Evolutionary conservation across 805 yeast genomes (phyloP).

Genomic region (Zygosaccharomyces kombuchaensis): DNA sequence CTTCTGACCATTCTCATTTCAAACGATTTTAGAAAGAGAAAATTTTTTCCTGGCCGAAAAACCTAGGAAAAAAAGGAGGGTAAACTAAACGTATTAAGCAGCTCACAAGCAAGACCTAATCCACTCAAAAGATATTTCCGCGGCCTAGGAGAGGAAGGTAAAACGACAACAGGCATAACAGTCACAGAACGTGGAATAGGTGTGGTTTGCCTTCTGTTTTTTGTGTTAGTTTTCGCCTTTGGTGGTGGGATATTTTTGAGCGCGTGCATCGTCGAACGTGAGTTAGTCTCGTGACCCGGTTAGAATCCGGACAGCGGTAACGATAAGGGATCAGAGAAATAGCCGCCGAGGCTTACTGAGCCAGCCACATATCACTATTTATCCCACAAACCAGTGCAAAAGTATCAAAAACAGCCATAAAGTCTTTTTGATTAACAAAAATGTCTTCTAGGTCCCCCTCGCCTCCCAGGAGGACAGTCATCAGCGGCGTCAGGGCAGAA

Average conservation of each 20-base stretch:
- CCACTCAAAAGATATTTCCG: not conserved
- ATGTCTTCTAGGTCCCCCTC: constrained; percentile 17
- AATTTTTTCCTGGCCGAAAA: not conserved
- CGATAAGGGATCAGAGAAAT: not conserved
- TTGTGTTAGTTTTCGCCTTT: constrained; percentile 3
- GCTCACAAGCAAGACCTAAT: not conserved
- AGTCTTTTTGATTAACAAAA: not conserved
- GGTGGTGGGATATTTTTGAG: constrained; percentile 5
- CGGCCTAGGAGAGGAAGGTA: not conserved
- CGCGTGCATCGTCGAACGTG: constrained; percentile 2
- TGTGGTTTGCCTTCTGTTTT: not conserved
- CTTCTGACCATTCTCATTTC: not conserved
- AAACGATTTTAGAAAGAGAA: not conserved
- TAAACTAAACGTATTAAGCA: constrained; percentile 3
- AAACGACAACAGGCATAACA: not conserved
- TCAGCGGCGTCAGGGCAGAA: constrained; percentile 7
- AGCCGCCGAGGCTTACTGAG: not conserved
- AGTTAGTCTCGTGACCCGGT: not conserved
- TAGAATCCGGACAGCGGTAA: constrained; percentile 1
- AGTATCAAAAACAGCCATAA: not conserved
- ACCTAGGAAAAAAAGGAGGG: constrained; percentile 12
- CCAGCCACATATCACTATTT: not conserved
- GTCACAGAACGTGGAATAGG: not conserved
- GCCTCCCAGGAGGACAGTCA: constrained; percentile 14
- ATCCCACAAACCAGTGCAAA: not conserved